Base-by-base conservation (phyloP, 768 basidiomycete species). In the Phanerodontia chrysosporium region DNA sequence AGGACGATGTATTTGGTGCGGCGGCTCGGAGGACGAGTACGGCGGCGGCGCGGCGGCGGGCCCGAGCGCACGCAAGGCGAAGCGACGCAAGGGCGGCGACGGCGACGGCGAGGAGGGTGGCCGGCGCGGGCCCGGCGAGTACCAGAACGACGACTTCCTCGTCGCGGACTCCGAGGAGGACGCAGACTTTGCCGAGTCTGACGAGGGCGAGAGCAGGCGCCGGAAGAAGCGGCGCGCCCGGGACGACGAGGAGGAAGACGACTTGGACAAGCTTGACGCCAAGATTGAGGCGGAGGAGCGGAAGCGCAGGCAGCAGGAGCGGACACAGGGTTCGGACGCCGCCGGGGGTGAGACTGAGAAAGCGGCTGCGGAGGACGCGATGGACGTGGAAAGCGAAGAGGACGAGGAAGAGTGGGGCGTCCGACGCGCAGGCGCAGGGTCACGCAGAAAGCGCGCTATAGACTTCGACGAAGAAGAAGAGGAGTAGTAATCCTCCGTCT, bases 121-220 rank as follows among this genome's bases (percentile, higher is more conserved):
- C 13, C 80, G 80, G 56, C 81, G 80, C 55, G 78, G 83, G 45
- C 77, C 78, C 4, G 83, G 83, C 22, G 88, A 91, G 45, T 93
- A 93, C 64, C 87, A 90, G 68, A 84, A 87, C 58, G 91, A 94
- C 68, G 91, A 91, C 65, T 94, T 94, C 65, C 76, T 94, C 28
- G 92, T 92, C 12, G 85, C 87, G 14, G 90, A 92, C 64, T 85
- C 84, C 39, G 90, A 91, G 44, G 87, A 89, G 27, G 89, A 88
- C 2, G 70, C 66, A 18, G 71, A 65, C 10, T 65, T 66, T 48
- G 77, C 67, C 12, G 80, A 75, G 22, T 74, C 72, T 36, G 73
- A 75, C 59, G 45, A 53, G 58, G 44, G 25, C 39, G 56, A 22
- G 49, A 32, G 52, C 44, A 63, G 45, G 57, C 75, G 71, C 57